Evolutionary conservation across 2,329 filamentous ascomycete genomes (phyloP).

Genomic region (Pyrenochaeta sp.): DNA sequence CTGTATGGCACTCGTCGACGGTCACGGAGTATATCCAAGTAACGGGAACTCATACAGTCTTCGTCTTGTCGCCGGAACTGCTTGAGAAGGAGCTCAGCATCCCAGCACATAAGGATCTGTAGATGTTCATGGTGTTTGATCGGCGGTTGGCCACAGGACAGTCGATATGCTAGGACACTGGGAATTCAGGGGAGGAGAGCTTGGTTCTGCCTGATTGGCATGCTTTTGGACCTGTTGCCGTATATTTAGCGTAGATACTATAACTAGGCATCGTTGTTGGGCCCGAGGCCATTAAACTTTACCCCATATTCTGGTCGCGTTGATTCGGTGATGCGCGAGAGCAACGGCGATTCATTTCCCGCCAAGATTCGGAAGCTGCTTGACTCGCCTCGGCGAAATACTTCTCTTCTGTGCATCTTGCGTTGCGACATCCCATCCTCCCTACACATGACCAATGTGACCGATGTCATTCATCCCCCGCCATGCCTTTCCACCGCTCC

Average conservation of each 20-base stretch:
- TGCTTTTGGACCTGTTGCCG: not conserved
- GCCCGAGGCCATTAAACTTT: conserved; percentile 15
- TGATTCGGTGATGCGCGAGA: not conserved
- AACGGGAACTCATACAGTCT: not conserved
- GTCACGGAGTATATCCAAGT: not conserved
- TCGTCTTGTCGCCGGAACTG: not conserved
- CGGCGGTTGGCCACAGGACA: not conserved
- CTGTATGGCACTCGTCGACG: not conserved
- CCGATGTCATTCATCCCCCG: conserved; percentile 71
- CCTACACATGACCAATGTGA: conserved; percentile 8
- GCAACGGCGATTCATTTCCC: conserved; percentile 9
- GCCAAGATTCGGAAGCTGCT: not conserved
- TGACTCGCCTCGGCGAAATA: conserved; percentile 14
- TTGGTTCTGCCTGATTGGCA: not conserved
- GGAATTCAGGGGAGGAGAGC: not conserved
- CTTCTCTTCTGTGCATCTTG: not conserved
- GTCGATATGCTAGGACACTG: not conserved
- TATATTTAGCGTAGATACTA: conserved; percentile 17
- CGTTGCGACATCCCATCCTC: not conserved
- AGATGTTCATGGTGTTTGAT: not conserved
- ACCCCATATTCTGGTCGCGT: not conserved
- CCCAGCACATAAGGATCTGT: not conserved
- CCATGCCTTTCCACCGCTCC: conserved; percentile 73
- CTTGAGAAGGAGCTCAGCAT: not conserved
- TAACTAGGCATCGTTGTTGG: conserved; percentile 16